Evolutionary conservation across 768 basidiomycete genomes (phyloP).

Genomic region (Phlebiopsis gigantea): DNA sequence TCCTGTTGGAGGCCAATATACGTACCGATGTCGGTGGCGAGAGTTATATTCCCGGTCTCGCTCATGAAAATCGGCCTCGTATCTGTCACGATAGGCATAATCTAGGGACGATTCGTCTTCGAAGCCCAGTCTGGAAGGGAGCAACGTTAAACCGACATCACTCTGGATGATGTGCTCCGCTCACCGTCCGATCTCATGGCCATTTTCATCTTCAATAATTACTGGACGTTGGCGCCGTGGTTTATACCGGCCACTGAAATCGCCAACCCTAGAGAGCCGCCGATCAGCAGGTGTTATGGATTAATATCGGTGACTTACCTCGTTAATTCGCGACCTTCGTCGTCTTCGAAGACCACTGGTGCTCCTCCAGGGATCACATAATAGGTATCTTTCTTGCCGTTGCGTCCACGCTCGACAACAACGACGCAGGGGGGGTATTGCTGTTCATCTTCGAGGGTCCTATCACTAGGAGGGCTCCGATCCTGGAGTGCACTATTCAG

Average conservation of each 20-base stretch:
- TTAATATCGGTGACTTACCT: constrained; percentile 33
- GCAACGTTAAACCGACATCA: no score
- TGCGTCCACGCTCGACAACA: constrained; percentile 24
- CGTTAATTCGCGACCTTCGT: constrained; percentile 56
- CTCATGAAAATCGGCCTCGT: constrained; percentile 12
- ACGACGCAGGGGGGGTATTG: constrained; percentile 26
- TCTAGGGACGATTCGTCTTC: constrained; percentile 17
- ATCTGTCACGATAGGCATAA: constrained; percentile 13
- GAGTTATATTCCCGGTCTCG: constrained; percentile 19
- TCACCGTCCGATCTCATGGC: constrained; percentile 54
- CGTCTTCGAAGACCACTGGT: constrained; percentile 65
- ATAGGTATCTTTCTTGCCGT: constrained; percentile 29
- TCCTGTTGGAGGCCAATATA: no score
- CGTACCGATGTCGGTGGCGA: constrained; percentile 16
- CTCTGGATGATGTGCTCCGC: no score
- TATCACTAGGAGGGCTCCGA: not conserved
- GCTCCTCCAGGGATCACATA: constrained; percentile 65
- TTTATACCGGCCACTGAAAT: constrained; percentile 34
- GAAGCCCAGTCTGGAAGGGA: constrained; percentile 19
- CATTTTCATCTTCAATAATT: constrained; percentile 51
- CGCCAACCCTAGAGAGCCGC: constrained; percentile 40
- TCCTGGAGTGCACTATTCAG: not conserved
- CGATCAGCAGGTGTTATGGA: not conserved
- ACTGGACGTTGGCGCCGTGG: constrained; percentile 21
- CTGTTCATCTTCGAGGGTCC: constrained; percentile 10